phyloP scores from a whole-genome alignment of 2,329 filamentous ascomycete species.

The Trichoderma asperellum region DNA sequence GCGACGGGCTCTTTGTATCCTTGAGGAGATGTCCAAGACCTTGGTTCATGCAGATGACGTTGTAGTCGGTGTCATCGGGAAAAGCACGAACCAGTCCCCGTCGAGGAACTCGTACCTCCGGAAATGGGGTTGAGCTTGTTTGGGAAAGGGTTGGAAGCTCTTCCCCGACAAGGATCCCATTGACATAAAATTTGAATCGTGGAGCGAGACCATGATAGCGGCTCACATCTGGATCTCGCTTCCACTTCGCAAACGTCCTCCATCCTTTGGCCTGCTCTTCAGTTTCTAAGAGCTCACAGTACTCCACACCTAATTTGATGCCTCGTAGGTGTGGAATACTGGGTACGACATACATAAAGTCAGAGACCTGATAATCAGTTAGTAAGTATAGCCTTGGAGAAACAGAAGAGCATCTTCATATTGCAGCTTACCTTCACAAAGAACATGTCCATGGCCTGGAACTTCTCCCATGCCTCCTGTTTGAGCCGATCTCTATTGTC shows the following conservation, averaged over 20 bases:
- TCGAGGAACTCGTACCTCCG: conserved; percentile 59
- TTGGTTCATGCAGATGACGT: conserved; percentile 58
- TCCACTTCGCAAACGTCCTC: conserved; percentile 58
- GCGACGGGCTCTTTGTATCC: conserved; percentile 48
- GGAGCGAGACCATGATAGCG: conserved; percentile 60
- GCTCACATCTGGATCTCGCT: conserved; percentile 58
- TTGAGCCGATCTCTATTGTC: conserved; percentile 52
- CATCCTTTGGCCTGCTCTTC: conserved; percentile 51
- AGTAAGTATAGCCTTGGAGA: not conserved
- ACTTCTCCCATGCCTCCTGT: conserved; percentile 55
- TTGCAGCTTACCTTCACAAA: conserved; percentile 62
- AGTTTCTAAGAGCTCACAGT: conserved; percentile 61
- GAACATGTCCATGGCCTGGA: conserved; percentile 64
- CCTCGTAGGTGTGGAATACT: conserved; percentile 62
- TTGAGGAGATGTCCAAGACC: conserved; percentile 59
- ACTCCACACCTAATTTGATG: conserved; percentile 60
- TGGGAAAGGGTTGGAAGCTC: conserved; percentile 51
- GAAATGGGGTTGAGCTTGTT: conserved; percentile 58
- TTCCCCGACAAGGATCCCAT: conserved; percentile 59
- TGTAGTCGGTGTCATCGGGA: conserved; percentile 62
- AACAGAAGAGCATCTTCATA: not conserved
- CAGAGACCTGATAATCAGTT: conserved; percentile 53
- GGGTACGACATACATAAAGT: conserved; percentile 63
- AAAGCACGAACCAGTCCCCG: conserved; percentile 57
- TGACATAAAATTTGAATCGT: conserved; percentile 60